Conservation (phyloP, 2,329 filamentous ascomycete species). For the Monilinia fructicola region DNA sequence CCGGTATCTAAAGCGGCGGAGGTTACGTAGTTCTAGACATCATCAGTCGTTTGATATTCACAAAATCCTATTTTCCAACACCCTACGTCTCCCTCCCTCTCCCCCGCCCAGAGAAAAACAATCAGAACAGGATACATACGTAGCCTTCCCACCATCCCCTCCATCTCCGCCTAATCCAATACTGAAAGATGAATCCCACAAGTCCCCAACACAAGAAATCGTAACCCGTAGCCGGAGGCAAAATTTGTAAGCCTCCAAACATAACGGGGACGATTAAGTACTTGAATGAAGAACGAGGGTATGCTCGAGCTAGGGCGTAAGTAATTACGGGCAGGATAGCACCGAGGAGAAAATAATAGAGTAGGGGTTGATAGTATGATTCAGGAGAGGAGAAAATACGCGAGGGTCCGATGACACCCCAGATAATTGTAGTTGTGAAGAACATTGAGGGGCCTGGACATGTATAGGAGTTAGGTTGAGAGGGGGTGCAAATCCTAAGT, state of each 20-base stretch:
- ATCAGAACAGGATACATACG: neutral
- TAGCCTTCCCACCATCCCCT: conserved; percentile 73
- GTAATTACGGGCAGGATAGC: conserved; percentile 58
- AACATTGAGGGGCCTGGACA: conserved; percentile 51
- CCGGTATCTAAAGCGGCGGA: conserved; percentile 71
- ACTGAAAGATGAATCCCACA: conserved; percentile 65
- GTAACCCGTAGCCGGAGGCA: conserved; percentile 69
- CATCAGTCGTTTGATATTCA: neutral
- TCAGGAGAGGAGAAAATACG: conserved; percentile 53
- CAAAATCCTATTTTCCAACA: neutral
- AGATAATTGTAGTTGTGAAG: conserved; percentile 56
- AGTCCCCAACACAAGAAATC: conserved; percentile 41
- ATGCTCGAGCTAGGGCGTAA: conserved; percentile 55
- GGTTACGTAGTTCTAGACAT: conserved; percentile 47
- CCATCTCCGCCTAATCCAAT: conserved; percentile 41
- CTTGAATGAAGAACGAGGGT: conserved; percentile 59
- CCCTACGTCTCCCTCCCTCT: no score
- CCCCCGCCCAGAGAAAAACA: neutral
- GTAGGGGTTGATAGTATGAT: conserved; percentile 50
- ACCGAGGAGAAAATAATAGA: conserved; percentile 54
- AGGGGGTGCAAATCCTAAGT: conserved; percentile 54
- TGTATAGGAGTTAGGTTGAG: conserved; percentile 51
- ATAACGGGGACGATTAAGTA: conserved; percentile 69
- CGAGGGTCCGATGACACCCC: conserved; percentile 48
- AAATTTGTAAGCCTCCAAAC: conserved; percentile 61